Evolutionary conservation across 2,329 filamentous ascomycete genomes (phyloP), one percentile per base, ranked within the genome.

Genomic region (Xylariaceae sp.): DNA sequence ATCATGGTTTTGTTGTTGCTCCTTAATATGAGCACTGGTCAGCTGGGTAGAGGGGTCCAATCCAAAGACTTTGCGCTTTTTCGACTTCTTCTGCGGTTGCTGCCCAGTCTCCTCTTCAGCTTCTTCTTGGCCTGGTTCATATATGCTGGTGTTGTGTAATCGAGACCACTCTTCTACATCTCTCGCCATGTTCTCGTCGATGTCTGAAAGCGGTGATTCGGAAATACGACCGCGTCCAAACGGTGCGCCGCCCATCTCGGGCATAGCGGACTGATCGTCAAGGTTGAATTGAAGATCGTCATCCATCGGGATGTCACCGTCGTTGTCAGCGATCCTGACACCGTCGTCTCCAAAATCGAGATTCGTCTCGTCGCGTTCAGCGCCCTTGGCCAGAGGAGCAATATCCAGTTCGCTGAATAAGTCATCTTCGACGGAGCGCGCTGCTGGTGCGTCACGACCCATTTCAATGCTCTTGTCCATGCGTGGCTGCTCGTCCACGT

Each of bases 21-120:
- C 82, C 62, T 88, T 89, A 66, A 98, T 89, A 51, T 91, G 81
- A 24, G 73, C 74, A 53, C 76, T 86, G 9, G 83, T 82, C 26
- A 95, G 75, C 57, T 88, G 82, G 16, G 88, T 95, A 50, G 88
- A 78, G 13, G 80, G 71, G 55, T 98, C 94, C n/a, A 87, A 81
- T 45, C 80, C 79, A 40, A 97, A 79, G 18, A 95, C 72, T 66
- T 86, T 95, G 54, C 88, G 83, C 65, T 87, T 88, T 64, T 87
- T 85, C 62, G 81, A 79, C 46, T 87, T 81, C 57, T 89, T 85
- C 17, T 85, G 80, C 42, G 87, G 65, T 69, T 82, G 81, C 67
- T 85, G 40, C 82, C 78, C 35, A 80, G 73, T 19, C 77, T 78
- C 36, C 11, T 26, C 22, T 37, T 79, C 76, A 18, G 71, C 63